Evolutionary conservation across 805 yeast genomes (phyloP).

Genomic region (Lipomyces sp.): DNA sequence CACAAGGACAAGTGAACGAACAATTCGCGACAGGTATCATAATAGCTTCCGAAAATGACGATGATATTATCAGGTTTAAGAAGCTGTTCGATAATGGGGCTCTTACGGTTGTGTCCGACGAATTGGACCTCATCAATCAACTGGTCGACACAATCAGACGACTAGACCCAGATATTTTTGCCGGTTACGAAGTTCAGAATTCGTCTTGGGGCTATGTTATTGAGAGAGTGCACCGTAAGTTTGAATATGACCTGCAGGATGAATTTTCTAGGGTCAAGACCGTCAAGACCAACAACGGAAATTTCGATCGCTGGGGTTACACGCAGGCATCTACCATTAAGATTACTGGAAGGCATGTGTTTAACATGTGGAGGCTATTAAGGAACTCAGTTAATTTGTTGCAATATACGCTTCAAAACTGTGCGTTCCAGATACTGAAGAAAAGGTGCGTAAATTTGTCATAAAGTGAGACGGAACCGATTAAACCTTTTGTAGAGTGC

Average conservation of each 20-base stretch:
- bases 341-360: conserved; percentile 78
- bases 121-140: conserved; percentile 60
- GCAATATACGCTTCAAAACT: conserved; percentile 77
- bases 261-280: conserved; percentile 67
- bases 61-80: neutral
- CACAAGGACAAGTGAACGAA: conserved; percentile 11
- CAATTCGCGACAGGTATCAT: conserved; percentile 36
- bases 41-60: conserved; percentile 42
- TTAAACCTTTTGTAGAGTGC: conserved; percentile 52
- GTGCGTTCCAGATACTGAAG: conserved; percentile 70
- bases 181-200: conserved; percentile 82
- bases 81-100: conserved; percentile 46
- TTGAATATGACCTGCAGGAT: conserved; percentile 59
- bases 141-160: conserved; percentile 60
- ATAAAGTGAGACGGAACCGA: neutral
- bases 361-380: conserved; percentile 84
- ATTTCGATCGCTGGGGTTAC: conserved; percentile 75
- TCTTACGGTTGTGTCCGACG: conserved; percentile 55
- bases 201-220: conserved; percentile 89
- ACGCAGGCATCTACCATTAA: conserved; percentile 72
- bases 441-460: conserved; percentile 34
- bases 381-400: conserved; percentile 65
- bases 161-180: conserved; percentile 84
- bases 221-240: conserved; percentile 55
- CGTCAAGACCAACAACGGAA: conserved; percentile 47